Evolutionary conservation across 805 yeast species (phyloP).

Genomic region (Suhomyces sp.): DNA sequence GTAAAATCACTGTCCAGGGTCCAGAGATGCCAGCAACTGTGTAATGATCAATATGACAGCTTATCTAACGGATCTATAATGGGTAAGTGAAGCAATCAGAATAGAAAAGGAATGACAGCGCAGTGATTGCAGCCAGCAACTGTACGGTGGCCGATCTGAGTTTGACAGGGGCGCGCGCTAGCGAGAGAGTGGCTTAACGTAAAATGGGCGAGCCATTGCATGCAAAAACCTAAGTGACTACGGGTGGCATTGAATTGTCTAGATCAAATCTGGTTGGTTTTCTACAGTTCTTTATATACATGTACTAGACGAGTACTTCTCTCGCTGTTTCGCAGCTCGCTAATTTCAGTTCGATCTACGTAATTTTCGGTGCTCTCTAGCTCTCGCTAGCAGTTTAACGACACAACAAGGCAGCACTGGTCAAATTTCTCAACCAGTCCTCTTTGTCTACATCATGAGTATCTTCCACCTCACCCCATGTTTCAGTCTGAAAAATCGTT

Average conservation of each 20-base stretch:
- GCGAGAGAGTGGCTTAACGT: too few relatives aligned
- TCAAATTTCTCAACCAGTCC: conserved; percentile 78
- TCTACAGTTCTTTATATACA: neutral
- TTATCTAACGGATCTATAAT: neutral
- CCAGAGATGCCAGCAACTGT: too few relatives aligned
- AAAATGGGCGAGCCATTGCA: too few relatives aligned
- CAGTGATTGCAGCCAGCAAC: neutral
- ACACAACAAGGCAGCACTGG: conserved; percentile 62
- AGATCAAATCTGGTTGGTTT: neutral
- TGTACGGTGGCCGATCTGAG: neutral
- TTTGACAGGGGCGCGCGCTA: too few relatives aligned
- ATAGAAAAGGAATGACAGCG: neutral
- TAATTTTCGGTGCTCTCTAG: neutral
- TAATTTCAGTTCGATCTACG: neutral
- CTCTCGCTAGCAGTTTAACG: neutral
- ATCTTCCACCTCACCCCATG: conserved; percentile 99
- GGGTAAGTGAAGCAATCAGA: neutral
- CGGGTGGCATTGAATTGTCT: neutral
- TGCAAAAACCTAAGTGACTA: neutral
- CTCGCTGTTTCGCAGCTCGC: neutral
- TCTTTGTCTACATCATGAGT: conserved; percentile 97
- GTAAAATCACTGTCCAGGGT: too few relatives aligned
- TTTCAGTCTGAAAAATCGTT: conserved; percentile 74
- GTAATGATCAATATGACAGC: neutral
- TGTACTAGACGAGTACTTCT: neutral